Percentiles rank a stretch among this genome's conserved stretches.
Conservation (phyloP, 106 monocot species). For the Platanthera guangdongensis region DNA sequence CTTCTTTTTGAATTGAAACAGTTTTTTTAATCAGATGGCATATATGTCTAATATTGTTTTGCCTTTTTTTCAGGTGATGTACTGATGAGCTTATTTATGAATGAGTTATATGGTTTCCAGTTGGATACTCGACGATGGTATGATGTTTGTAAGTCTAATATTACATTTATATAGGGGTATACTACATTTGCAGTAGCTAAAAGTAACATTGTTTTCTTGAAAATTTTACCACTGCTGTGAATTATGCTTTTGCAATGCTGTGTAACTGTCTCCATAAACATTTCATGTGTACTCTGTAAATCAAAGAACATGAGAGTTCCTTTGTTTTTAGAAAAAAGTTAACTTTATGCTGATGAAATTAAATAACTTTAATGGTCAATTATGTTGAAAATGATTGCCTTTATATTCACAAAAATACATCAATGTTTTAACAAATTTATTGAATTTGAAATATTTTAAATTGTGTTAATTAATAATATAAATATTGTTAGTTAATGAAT, state of each 20-base stretch:
- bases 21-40: not conserved
- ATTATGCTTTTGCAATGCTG: not conserved
- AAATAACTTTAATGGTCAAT: not conserved
- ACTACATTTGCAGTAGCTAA: not conserved
- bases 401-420: not conserved
- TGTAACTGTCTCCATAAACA: not conserved
- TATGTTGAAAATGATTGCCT: not conserved
- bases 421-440: too few relatives aligned
- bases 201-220: too few relatives aligned
- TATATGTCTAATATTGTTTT: not conserved
- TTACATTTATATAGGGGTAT: not conserved
- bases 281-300: not conserved
- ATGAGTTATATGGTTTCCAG: constrained; percentile 96
- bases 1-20: not conserved
- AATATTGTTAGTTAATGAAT: too few relatives aligned
- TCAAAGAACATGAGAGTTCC: not conserved
- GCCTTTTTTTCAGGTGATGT: constrained; percentile 61
- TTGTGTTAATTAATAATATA: too few relatives aligned
- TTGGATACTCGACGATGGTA: constrained; percentile 89
- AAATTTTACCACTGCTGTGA: not conserved
- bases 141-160: too few relatives aligned
- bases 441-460: too few relatives aligned
- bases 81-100: constrained; percentile 91
- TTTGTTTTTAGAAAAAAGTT: not conserved
- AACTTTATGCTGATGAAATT: not conserved